Evolutionary conservation across 352 stramenopile species (phyloP), one percentile per base, ranked within the genome.

Genomic region (Phytopythium helicoides): DNA sequence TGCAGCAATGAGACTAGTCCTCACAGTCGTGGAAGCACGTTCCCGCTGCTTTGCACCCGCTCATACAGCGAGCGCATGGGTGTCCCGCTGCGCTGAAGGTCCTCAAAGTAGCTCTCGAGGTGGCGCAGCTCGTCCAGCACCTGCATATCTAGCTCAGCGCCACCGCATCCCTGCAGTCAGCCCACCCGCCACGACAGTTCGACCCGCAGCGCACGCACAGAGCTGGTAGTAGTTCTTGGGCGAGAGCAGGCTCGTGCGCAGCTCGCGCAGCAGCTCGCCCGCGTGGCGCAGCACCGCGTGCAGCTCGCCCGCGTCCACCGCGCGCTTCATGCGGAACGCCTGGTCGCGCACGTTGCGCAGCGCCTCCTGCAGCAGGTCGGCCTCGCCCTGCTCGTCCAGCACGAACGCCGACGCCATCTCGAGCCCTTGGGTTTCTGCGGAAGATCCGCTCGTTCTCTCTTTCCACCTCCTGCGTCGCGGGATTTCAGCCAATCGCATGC

Each of bases 171-270:
- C 26, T 19, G 16, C 22, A 39, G 12, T 7, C 37, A 21, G 7
- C 47, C n/a, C n/a, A 42, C 35, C 5, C 6, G 6, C 35, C 9
- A 25, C 9, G 39, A 15, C 21, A 35, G 12, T n/a, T n/a, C n/a
- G n/a, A n/a, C n/a, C n/a, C n/a, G n/a, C n/a, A 33, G 26, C 15
- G 23, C 11, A 58, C 81, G 94, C 97, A 92, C 98, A 99, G 33
- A 99, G 81, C 68, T 99, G 94, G 73, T 99, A 99, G 77, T 99
- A 99, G 64, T 98, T 98, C 65, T 98, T 98, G 19, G 97, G 97
- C 22, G 89, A 97, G n/a, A 99, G 71, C 33, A 89, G 64, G 46
- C 74, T 87, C 48, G 83, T 94, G 52, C 85, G 82, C 58, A 97
- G 64, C 64, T 97, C 87, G 21, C 79, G 72, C 45, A 97, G 71